A percentile compares a stretch with the other conserved stretches of the same genome.
Conservation (phyloP, 768 basidiomycete species). For the Sporobolomyces phaffii region DNA sequence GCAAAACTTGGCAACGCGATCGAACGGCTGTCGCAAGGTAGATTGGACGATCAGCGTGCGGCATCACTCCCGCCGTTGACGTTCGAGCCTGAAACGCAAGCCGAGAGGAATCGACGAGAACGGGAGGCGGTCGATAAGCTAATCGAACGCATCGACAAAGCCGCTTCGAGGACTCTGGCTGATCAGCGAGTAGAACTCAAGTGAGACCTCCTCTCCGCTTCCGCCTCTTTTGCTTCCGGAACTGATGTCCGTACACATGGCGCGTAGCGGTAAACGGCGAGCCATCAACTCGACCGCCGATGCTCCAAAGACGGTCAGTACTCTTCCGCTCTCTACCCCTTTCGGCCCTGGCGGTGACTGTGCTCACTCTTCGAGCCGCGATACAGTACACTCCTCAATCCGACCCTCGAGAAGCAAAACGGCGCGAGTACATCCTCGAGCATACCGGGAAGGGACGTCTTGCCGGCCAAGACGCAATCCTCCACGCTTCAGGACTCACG, state of each 20-base stretch:
- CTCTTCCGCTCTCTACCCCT: no score
- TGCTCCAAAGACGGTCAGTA: conserved; percentile 1
- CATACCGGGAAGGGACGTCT: conserved; percentile 40
- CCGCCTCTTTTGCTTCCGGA: no score
- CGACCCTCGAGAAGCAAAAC: conserved; percentile 29
- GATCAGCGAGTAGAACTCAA: conserved; percentile 60
- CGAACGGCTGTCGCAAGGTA: conserved; percentile 42
- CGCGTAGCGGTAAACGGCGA: conserved; percentile 22
- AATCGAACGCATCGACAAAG: conserved; percentile 55
- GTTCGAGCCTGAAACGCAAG: not conserved
- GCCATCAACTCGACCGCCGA: not conserved
- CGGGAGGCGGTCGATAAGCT: conserved; percentile 63
- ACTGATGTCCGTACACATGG: no score
- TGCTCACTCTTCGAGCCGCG: no score
- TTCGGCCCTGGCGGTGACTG: no score
- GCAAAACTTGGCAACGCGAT: conserved; percentile 50
- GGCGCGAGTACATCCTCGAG: conserved; percentile 37
- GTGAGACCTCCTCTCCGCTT: no score
- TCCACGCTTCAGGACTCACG: not conserved
- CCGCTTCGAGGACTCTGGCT: conserved; percentile 60
- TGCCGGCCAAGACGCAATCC: conserved; percentile 37
- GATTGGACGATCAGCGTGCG: conserved; percentile 44
- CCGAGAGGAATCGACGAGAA: conserved; percentile 43
- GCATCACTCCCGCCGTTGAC: conserved; percentile 8
- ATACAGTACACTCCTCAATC: conserved; percentile 6